Evolutionary conservation across 2,329 filamentous ascomycete species (phyloP).

Genomic region (Tolypocladium capitatum): DNA sequence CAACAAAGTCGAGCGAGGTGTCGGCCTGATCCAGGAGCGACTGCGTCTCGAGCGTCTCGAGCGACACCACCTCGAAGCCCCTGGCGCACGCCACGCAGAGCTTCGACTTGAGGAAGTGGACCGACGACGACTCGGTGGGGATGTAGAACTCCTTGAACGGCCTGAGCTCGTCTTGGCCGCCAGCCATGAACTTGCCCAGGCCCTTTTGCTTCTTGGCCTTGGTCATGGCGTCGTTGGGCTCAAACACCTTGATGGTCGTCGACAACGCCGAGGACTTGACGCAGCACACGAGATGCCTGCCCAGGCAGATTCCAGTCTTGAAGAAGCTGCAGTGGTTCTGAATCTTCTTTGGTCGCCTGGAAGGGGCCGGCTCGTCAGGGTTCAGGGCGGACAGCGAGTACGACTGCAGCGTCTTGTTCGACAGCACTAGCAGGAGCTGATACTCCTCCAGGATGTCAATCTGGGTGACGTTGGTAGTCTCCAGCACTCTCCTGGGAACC

Average conservation of each 20-base stretch:
- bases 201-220: slow-evolving; percentile 94
- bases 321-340: slow-evolving; percentile 97
- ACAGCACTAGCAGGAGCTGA: slow-evolving; percentile 75
- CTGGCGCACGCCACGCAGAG: slow-evolving; percentile 90
- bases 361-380: slow-evolving; percentile 63
- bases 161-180: slow-evolving; percentile 84
- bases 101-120: slow-evolving; percentile 94
- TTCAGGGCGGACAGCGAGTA: slow-evolving; percentile 82
- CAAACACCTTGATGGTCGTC: slow-evolving; percentile 97
- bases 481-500: slow-evolving; percentile 70
- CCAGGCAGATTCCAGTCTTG: slow-evolving; percentile 89
- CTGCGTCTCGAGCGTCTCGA: slow-evolving; percentile 96
- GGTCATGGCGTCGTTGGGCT: slow-evolving; percentile 87
- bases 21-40: slow-evolving; percentile 94
- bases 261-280: slow-evolving; percentile 90
- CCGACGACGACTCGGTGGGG: slow-evolving; percentile 92
- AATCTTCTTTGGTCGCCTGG: slow-evolving; percentile 88
- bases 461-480: slow-evolving; percentile 79
- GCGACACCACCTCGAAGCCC: slow-evolving; percentile 91
- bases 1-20: slow-evolving; percentile 93
- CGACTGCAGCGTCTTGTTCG: slow-evolving; percentile 84
- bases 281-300: slow-evolving; percentile 86
- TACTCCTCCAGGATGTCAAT: slow-evolving; percentile 96
- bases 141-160: slow-evolving; percentile 99
- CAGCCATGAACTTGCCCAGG: slow-evolving; percentile 88